These are phyloP conservation scores for Tetradesmus obliquus DNA, from an alignment of 139 green algal genomes.

Conservation along the genomic window DNA sequence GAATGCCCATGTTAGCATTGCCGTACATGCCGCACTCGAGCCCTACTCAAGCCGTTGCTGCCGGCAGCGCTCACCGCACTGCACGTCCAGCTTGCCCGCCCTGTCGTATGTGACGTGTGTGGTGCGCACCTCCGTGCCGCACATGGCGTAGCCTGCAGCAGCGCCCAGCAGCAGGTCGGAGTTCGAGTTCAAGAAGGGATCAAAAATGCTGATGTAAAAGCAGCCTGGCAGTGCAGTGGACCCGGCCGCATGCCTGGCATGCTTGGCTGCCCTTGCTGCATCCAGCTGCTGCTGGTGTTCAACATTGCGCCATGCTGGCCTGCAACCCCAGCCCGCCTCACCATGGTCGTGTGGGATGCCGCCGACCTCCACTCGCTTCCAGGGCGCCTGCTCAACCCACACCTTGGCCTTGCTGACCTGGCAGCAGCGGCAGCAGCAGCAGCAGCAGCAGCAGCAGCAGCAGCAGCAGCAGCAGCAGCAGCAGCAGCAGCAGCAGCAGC, in stretches of 20 bases:
- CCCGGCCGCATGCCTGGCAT: too few species aligned
- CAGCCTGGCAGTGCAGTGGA: not conserved
- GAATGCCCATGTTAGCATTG: not conserved
- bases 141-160: conserved; percentile 64
- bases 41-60: not conserved
- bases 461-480: conserved; percentile 21
- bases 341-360: conserved; percentile 86
- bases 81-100: conserved; percentile 68
- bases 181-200: not conserved
- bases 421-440: conserved; percentile 11
- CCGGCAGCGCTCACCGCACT: conserved; percentile 50
- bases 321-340: conserved; percentile 24
- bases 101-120: conserved; percentile 70
- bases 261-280: too few species aligned
- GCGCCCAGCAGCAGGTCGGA: not conserved
- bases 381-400: conserved; percentile 88
- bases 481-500: not conserved
- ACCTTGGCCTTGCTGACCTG: conserved; percentile 90
- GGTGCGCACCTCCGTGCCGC: conserved; percentile 76
- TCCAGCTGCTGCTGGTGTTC: too few species aligned
- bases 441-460: not conserved
- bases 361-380: conserved; percentile 71
- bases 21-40: not conserved
- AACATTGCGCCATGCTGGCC: not conserved
- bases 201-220: not conserved